Conservation (phyloP, 129 eudicot species). For the Logfia minima region DNA sequence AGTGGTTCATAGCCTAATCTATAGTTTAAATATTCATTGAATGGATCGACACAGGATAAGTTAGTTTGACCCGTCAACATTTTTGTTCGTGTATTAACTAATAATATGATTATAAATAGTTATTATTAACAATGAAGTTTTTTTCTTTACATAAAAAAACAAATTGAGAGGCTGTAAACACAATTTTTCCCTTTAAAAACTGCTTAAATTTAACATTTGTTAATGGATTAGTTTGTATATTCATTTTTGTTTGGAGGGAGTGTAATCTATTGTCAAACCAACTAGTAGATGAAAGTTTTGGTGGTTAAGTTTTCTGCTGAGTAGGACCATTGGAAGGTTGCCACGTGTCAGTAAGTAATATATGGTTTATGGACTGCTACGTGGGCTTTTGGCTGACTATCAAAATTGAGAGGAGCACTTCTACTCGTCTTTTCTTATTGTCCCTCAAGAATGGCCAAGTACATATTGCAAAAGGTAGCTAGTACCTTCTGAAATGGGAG, state of each 20-base stretch:
- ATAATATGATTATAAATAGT: neutral
- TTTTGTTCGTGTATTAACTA: neutral
- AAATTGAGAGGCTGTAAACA: neutral
- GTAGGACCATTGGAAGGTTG: conserved; percentile 25
- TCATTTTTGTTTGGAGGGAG: conserved; percentile 35
- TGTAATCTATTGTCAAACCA: neutral
- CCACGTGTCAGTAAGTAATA: conserved; percentile 29
- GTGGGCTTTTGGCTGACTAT: conserved; percentile 46
- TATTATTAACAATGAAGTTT: neutral
- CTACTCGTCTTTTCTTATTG: neutral
- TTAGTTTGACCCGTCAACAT: neutral
- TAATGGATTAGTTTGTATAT: neutral
- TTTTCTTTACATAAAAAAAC: neutral
- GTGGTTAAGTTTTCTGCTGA: conserved; percentile 18
- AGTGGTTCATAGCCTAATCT: neutral
- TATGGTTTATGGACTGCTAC: conserved; percentile 38
- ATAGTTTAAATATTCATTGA: neutral
- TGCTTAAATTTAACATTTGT: neutral
- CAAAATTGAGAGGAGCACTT: conserved; percentile 31
- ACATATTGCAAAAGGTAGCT: too few species aligned
- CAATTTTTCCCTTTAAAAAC: neutral
- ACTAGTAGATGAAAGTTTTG: neutral
- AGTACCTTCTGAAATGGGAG: too few species aligned
- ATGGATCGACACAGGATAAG: neutral
- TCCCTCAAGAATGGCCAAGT: neutral